Evolutionary conservation across 495 filamentous ascomycete genomes (phyloP), one percentile per base, ranked within the genome.

Genomic region (Aspergillus nanangensis): DNA sequence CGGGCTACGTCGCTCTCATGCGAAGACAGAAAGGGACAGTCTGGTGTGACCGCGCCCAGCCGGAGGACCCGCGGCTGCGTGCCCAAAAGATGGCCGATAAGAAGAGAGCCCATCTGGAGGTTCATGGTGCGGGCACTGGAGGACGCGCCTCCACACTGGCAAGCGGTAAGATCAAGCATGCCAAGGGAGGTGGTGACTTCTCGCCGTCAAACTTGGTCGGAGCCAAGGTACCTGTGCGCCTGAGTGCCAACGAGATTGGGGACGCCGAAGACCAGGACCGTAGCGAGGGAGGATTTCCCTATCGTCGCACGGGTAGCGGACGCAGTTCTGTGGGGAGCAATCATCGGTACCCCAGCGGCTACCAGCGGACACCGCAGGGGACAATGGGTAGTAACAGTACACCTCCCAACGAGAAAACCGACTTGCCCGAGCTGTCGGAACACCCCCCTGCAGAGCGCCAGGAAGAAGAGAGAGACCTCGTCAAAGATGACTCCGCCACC

Each of bases 11-110:
- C 18, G 92, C 93, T 11, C 73, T 96, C 8, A 85, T 99, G 72
- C 80, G 93, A 38, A 88, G 88, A 55, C 93, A 99, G 60, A 99
- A 97, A 60, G 93, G 89, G 22, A 99, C 93, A 0, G 93, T 99
- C 7, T 99, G 93, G 93, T 96, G 92, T 66, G 94, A 97, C 53
- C 90, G 91, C 42, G 79, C 90, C 11, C 93, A 99, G 56, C 80
- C 85, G 40, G 90, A 97, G 66, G 94, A 99, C 66, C 87, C 94
- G 8, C 77, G 89, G 18, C 61, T 95, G 44, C 64, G 84, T 5
- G 89, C 88, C 19, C 80, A 87, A 55, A 87, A 94, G 56, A 76
- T 84, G 46, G 81, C 80, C 2, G 94, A 90, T 41, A 95, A 92
- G 69, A 77, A 84, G 66, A 71, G 89, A 39, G 94, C 94, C 2